Percentiles rank a stretch among this genome's conserved stretches.
These are phyloP conservation scores for Epichloe aotearoae DNA, from an alignment of 2,329 filamentous ascomycete genomes.

Conservation along the genomic window DNA sequence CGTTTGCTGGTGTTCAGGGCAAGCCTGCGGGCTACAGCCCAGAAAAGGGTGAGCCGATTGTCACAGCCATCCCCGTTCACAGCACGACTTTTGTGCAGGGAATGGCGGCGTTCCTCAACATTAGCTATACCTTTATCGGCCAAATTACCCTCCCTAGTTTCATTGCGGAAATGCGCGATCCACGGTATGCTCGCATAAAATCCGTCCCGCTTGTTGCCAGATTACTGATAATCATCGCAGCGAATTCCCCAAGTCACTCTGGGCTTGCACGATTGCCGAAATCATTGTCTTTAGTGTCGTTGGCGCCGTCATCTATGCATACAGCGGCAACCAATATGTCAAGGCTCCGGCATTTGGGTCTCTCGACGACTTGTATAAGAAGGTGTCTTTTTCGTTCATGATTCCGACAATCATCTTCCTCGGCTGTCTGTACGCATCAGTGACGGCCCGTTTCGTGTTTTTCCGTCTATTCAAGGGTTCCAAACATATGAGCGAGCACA, in stretches of 20 bases:
- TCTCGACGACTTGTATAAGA: conserved; percentile 66
- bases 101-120: conserved; percentile 86
- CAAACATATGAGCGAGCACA: conserved; percentile 69
- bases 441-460: conserved; percentile 82
- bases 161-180: conserved; percentile 81
- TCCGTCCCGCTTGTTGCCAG: too few relatives aligned
- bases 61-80: conserved; percentile 52
- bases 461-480: conserved; percentile 76
- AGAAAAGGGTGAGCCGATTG: conserved; percentile 46
- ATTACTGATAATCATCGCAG: conserved; percentile 27
- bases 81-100: conserved; percentile 70
- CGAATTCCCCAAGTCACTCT: conserved; percentile 88
- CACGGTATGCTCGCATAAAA: conserved; percentile 21
- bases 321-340: conserved; percentile 81
- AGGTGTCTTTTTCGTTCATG: conserved; percentile 89
- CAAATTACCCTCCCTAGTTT: conserved; percentile 91
- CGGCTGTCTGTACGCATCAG: conserved; percentile 79
- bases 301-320: conserved; percentile 71
- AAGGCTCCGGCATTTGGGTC: conserved; percentile 80
- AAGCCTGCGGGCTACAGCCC: conserved; percentile 57
- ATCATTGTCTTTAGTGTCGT: conserved; percentile 76
- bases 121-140: conserved; percentile 91
- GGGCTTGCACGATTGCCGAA: conserved; percentile 79
- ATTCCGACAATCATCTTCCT: conserved; percentile 88
- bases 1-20: conserved; percentile 65